Base-by-base conservation (phyloP, 208 protist species). In the Acanthamoeba sp. region DNA sequence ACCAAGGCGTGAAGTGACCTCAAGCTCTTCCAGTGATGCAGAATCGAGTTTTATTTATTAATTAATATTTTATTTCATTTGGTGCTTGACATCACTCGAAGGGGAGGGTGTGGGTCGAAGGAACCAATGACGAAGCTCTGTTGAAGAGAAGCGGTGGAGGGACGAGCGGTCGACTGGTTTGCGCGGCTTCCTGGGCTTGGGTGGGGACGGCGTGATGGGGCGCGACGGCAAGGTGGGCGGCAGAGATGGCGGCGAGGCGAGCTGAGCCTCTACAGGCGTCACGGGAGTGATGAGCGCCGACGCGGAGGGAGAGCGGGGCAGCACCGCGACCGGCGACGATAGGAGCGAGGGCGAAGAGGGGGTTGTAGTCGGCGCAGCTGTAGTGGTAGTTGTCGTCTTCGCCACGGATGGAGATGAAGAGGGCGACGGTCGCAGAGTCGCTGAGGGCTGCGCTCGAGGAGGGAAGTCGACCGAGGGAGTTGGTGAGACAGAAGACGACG, bases 51-150 rank as follows among this genome's bases (percentile, higher is more conserved):
- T n/a, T n/a, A n/a, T n/a, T n/a, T n/a, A n/a, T n/a, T n/a, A n/a
- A n/a, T n/a, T n/a, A n/a, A n/a, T n/a, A n/a, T n/a, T 48, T 3
- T 48, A 48, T 48, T 48, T 14, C 45, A 48, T 48, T 3, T 48
- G 10, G 6, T 3, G 3, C 45, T 48, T 48, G 45, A 2, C 45
- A 10, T 57, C 52, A 78, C 36, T 78, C 69, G 36, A 78, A 87
- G 38, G 78, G 78, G 0, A 87, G 78, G 24, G 38, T 34, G 78
- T 87, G 40, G 45, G 78, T 45, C 0, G 78, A 62, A 27, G 78
- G 78, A 45, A 87, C n/a, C n/a, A 87, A 40, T 87, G 78, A 87
- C 78, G 48, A 87, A 87, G 78, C 78, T 87, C 78, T 87, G 48
- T 87, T 87, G 78, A 45, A 2, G 78, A 87, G 78, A 87, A 87